Base-by-base conservation (phyloP, 192 early-diverging fungal genomes). In the Coemansia sp. region DNA sequence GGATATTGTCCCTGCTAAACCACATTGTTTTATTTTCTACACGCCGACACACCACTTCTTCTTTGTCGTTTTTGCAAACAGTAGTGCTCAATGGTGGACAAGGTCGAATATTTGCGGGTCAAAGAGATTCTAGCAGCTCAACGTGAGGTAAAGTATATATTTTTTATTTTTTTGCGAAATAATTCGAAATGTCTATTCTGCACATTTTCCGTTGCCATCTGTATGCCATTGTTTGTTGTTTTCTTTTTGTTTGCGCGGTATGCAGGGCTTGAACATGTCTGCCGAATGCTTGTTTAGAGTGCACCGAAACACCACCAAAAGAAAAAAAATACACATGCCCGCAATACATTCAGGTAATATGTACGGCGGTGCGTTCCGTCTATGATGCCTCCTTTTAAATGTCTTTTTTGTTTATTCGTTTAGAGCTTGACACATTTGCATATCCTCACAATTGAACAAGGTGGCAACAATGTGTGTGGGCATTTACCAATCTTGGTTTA, bases 1-100 rank as follows among this genome's bases (percentile, higher is more conserved):
- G 5, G 4, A 36, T 36, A 36, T 36, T 36, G 35, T 36, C 35
- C 35, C 9, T 9, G 35, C 35, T 36, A 36, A 36, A 36, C 35
- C 4, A 6, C 35, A n/a, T n/a, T 9, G 35, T 36, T 36, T 14
- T 14, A 48, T 20, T 48, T 48, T 19, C 20, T 48, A 19, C 23
- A 38, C 20, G 10, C 25, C 62, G n/a, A 25, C 35, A 11, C 11
- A 23, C 9, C n/a, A 36, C 35, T 36, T 36, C 35, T 36, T 61
- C 32, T 19, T n/a, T n/a, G n/a, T n/a, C n/a, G 29, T 36, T 35
- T 20, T 58, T 9, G n/a, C 29, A 10, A 4, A 7, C 22, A 64
- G 43, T 77, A 95, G 90, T 97, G 95, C 81, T 88, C 92, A 4
- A 91, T 95, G 85, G 83, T 97, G 25, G 89, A 88, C n/a, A 92